phyloP scores from a whole-genome alignment of 1,139 yeast species.

The Sugiyamaella novakii region DNA sequence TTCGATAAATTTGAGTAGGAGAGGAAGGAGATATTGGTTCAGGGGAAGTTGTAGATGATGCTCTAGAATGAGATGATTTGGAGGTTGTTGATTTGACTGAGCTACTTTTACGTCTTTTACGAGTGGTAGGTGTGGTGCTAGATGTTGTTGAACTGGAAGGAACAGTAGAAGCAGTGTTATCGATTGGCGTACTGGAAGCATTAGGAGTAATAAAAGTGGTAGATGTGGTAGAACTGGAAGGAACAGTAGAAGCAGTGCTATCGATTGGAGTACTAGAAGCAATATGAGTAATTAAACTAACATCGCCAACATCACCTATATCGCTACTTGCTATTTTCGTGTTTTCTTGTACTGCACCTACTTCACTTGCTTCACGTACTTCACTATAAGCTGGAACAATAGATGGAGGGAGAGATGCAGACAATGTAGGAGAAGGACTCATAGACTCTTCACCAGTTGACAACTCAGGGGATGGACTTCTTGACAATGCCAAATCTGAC shows the following conservation, averaged over 20 bases:
- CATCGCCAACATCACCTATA: not conserved
- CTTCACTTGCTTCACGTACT: too few relatives aligned
- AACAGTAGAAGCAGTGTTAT: not conserved
- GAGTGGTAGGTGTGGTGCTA: not conserved
- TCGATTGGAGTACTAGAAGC: not conserved
- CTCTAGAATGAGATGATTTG: constrained; percentile 6
- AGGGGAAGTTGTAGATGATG: constrained; percentile 3
- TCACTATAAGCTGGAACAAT: not conserved
- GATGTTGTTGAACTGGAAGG: not conserved
- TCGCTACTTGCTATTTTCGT: too few relatives aligned
- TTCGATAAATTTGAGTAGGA: constrained; percentile 47
- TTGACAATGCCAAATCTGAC: not conserved
- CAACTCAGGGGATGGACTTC: constrained; percentile 1
- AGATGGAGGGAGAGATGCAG: not conserved
- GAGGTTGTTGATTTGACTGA: not conserved
- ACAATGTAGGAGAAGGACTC: not conserved
- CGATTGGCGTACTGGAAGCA: not conserved
- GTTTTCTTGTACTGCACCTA: too few relatives aligned
- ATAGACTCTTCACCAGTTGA: not conserved
- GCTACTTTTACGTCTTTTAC: constrained; percentile 13
- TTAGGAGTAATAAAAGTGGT: not conserved
- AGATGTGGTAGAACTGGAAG: not conserved
- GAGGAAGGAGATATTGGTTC: constrained; percentile 25
- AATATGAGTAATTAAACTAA: too few relatives aligned
- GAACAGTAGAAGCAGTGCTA: not conserved